Conservation (phyloP, 75 land plant genomes). For the Adiantum capillusveneris region DNA sequence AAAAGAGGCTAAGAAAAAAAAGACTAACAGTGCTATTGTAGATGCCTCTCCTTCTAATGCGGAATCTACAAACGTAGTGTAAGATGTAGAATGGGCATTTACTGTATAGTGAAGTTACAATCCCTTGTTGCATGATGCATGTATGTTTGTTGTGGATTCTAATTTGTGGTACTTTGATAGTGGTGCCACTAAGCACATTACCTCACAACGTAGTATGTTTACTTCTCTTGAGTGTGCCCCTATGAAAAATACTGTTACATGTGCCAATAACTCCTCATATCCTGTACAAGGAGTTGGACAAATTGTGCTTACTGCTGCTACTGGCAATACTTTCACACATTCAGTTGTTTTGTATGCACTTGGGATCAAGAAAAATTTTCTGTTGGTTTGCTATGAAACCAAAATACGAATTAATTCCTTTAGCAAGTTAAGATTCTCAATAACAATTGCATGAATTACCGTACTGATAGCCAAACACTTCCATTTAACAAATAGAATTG, state of each 20-base stretch:
- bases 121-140: neutral
- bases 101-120: neutral
- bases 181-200: constrained; percentile 6
- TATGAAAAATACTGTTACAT: neutral
- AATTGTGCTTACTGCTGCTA: constrained; percentile 6
- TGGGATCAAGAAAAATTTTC: no score
- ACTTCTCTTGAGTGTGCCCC: neutral
- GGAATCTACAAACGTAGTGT: neutral
- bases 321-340: no score
- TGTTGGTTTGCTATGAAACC: no score
- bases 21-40: neutral
- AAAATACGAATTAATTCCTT: no score
- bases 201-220: neutral
- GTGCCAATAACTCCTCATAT: constrained; percentile 1
- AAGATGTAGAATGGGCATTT: neutral
- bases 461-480: no score
- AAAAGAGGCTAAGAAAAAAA: neutral
- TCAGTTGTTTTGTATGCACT: no score
- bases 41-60: neutral
- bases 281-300: neutral
- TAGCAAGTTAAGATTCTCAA: no score
- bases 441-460: no score
- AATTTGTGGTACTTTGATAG: constrained; percentile 3
- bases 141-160: constrained; percentile 1
- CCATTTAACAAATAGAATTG: no score